Evolutionary conservation across 495 filamentous ascomycete genomes (phyloP).

Genomic region (Pseudoneurospora amorphoporcata): DNA sequence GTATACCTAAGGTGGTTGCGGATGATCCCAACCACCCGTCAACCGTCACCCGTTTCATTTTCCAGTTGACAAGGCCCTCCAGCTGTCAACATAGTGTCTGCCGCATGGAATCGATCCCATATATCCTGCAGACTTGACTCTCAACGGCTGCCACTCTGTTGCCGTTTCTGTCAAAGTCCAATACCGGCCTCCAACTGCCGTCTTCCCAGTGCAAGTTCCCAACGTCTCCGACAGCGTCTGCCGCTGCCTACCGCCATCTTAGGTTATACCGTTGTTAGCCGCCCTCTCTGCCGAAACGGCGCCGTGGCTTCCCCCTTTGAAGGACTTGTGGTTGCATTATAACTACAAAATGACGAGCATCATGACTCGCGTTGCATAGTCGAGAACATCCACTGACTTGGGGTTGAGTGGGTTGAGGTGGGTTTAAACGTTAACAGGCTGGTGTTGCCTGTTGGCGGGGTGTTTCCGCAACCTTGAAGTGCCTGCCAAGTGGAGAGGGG

Average conservation of each 20-base stretch:
- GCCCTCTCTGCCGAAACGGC: neutral
- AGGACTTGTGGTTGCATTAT: too few species aligned
- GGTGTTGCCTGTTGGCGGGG: too few species aligned
- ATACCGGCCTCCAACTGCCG: neutral
- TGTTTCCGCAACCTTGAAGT: too few species aligned
- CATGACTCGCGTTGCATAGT: neutral
- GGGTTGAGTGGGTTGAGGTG: neutral
- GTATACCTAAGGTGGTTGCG: neutral
- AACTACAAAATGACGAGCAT: neutral
- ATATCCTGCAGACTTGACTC: neutral
- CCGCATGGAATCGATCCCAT: too few species aligned
- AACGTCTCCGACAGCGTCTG: neutral
- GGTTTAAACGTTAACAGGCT: too few species aligned
- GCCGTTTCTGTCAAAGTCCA: too few species aligned
- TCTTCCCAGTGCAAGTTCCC: neutral
- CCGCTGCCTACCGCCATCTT: neutral
- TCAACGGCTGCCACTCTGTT: too few species aligned
- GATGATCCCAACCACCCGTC: neutral
- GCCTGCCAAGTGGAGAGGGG: too few species aligned
- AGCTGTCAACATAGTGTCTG: neutral
- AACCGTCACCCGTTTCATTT: too few species aligned
- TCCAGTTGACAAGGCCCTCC: neutral
- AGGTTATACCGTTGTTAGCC: neutral
- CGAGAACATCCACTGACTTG: neutral
- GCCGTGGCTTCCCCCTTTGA: neutral